Evolutionary conservation across 805 yeast genomes (phyloP).

Genomic region (Metschnikowia colocasiae): DNA sequence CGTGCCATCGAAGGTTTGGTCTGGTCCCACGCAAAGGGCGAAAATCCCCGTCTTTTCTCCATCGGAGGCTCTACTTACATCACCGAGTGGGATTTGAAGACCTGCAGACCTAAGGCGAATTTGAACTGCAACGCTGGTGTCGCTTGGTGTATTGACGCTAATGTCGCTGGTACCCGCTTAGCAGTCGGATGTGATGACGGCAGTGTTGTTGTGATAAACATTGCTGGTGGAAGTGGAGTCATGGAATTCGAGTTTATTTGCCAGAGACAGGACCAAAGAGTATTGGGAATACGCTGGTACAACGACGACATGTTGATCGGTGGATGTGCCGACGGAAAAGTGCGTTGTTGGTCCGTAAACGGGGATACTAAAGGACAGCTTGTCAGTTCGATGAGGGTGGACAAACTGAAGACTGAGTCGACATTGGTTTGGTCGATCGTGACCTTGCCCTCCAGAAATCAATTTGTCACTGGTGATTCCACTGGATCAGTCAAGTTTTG

Average conservation of each 20-base stretch:
- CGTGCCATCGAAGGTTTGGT: slow-evolving; percentile 85
- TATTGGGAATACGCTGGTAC: slow-evolving; percentile 75
- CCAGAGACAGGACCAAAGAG: slow-evolving; percentile 80
- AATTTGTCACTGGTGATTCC: slow-evolving; percentile 93
- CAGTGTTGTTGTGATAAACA: slow-evolving; percentile 73
- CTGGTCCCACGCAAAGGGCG: slow-evolving; percentile 59
- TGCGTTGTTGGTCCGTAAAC: slow-evolving; percentile 69
- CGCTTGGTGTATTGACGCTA: slow-evolving; percentile 82
- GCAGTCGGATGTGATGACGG: slow-evolving; percentile 98
- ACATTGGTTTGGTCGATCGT: slow-evolving; percentile 88
- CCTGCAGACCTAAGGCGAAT: slow-evolving; percentile 68
- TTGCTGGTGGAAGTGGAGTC: slow-evolving; percentile 82
- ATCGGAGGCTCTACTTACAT: slow-evolving; percentile 90
- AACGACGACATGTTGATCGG: slow-evolving; percentile 66
- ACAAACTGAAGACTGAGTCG: slow-evolving; percentile 77
- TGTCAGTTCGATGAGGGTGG: slow-evolving; percentile 86
- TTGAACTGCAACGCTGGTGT: slow-evolving; percentile 91
- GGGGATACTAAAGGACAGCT: slow-evolving; percentile 58
- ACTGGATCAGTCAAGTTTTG: slow-evolving; percentile 92
- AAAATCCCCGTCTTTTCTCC: slow-evolving; percentile 69
- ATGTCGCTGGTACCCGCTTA: slow-evolving; percentile 55
- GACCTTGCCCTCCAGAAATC: slow-evolving; percentile 58
- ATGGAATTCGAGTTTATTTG: slow-evolving; percentile 72
- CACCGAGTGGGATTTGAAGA: slow-evolving; percentile 86
- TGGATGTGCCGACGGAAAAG: slow-evolving; percentile 93